A percentile compares a stretch with the other conserved stretches of the same genome.
These are phyloP conservation scores for Dictyostelium brefeldianum DNA, from an alignment of 78 protist genomes.

Conservation along the genomic window DNA sequence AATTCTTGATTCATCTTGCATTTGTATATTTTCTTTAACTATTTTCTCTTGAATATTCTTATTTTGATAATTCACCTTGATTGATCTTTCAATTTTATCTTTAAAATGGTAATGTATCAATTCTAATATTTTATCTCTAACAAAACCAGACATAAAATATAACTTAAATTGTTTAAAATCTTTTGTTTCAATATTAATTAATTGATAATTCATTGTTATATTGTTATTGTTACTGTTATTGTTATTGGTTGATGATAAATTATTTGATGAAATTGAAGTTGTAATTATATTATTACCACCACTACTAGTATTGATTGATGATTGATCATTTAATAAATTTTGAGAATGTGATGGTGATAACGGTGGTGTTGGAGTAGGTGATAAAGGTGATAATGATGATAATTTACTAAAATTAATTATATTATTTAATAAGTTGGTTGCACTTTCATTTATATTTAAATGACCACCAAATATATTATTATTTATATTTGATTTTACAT, in stretches of 20 bases:
- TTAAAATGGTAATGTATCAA: constrained; percentile 20
- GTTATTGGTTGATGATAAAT: background rate
- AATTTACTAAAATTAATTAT: constrained; percentile 10
- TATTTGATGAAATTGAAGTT: background rate
- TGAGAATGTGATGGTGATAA: background rate
- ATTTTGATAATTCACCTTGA: constrained; percentile 7
- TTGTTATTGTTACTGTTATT: background rate
- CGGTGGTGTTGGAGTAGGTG: constrained; percentile 6
- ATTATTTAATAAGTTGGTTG: constrained; percentile 7
- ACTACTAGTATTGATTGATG: background rate
- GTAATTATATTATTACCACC: background rate
- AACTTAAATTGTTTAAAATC: constrained; percentile 32
- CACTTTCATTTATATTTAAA: background rate
- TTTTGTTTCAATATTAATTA: constrained; percentile 18
- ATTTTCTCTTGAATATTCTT: constrained; percentile 25
- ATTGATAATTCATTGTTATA: background rate
- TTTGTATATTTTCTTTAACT: constrained; percentile 38
- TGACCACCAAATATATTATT: background rate
- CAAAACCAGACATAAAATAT: background rate
- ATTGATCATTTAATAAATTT: background rate
- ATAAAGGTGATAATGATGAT: background rate
- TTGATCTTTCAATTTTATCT: constrained; percentile 18
- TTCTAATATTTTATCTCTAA: constrained; percentile 34
- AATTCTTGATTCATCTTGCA: constrained; percentile 30
- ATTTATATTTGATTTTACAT: background rate